A percentile compares a stretch with the other conserved stretches of the same genome.
phyloP scores from a whole-genome alignment of 257 asterid species.

The Primulina huaijiensis region DNA sequence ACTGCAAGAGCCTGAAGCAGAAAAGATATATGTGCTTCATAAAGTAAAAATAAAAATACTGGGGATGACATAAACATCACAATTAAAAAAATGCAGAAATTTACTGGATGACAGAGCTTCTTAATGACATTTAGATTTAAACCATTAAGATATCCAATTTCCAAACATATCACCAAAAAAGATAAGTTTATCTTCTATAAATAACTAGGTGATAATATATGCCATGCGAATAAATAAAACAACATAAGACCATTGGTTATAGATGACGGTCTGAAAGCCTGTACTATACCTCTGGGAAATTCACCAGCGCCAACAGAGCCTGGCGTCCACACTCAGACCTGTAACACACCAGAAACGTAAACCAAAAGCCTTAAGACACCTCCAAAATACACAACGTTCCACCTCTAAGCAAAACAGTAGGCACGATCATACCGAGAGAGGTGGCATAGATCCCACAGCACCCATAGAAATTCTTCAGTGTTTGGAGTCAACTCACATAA shows the following conservation, averaged over 20 bases:
- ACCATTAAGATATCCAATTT: conserved; percentile 6
- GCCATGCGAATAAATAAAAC: conserved; percentile 12
- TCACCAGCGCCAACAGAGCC: conserved; percentile 78
- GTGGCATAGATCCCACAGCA: conserved; percentile 91
- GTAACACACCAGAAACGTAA: conserved; percentile 32
- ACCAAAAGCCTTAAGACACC: conserved; percentile 19
- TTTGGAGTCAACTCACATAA: conserved; percentile 61
- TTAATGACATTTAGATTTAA: conserved; percentile 16
- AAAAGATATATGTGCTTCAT: conserved; percentile 17
- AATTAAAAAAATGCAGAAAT: conserved; percentile 11
- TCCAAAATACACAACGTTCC: neutral
- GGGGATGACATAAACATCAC: neutral
- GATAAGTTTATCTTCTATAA: neutral
- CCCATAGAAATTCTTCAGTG: conserved; percentile 91
- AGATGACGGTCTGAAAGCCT: conserved; percentile 8
- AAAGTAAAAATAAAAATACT: conserved; percentile 7
- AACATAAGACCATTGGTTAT: conserved; percentile 20
- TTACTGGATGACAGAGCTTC: conserved; percentile 22
- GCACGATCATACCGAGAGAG: conserved; percentile 64
- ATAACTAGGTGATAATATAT: neutral
- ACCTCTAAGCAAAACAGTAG: neutral
- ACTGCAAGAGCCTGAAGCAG: conserved; percentile 70
- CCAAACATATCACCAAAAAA: conserved; percentile 6
- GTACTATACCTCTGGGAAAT: conserved; percentile 82
- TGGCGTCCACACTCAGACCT: conserved; percentile 96